These are phyloP conservation scores for Cnidoscolus chayamansa DNA, from an alignment of 441 rosid genomes.

Conservation along the genomic window DNA sequence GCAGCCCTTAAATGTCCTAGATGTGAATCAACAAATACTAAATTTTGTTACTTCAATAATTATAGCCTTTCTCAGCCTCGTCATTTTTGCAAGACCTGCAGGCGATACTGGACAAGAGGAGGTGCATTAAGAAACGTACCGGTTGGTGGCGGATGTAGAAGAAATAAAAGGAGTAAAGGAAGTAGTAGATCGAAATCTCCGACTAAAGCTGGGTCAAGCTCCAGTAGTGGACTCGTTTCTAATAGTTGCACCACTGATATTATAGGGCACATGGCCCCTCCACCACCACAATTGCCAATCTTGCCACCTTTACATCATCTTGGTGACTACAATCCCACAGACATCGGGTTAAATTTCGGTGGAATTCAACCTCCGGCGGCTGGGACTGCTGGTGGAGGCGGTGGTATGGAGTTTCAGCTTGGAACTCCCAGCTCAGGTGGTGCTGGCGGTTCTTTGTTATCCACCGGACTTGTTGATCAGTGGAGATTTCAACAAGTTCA, in stretches of 20 bases:
- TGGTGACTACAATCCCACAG: slow-evolving; percentile 41
- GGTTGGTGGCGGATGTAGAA: slow-evolving; percentile 83
- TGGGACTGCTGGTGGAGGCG: slow-evolving; percentile 19
- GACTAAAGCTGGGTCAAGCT: slow-evolving; percentile 33
- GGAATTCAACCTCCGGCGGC: slow-evolving; percentile 27
- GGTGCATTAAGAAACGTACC: slow-evolving; percentile 87
- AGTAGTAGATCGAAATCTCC: slow-evolving; percentile 50
- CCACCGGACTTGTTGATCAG: slow-evolving; percentile 47
- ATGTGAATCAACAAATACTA: slow-evolving; percentile 88
- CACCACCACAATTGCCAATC: slow-evolving; percentile 45
- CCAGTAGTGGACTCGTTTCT: slow-evolving; percentile 34
- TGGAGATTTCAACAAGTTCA: slow-evolving; percentile 58
- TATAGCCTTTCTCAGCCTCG: slow-evolving; percentile 93
- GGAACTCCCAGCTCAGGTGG: slow-evolving; percentile 27
- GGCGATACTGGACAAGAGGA: slow-evolving; percentile 93
- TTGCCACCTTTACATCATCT: slow-evolving; percentile 51
- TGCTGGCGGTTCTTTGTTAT: slow-evolving; percentile 32
- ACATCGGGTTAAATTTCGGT: slow-evolving; percentile 48
- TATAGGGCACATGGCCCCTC: slow-evolving; percentile 38
- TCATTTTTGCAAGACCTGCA: slow-evolving; percentile 89
- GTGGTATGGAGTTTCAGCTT: slow-evolving; percentile 31
- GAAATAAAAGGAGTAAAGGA: slow-evolving; percentile 74
- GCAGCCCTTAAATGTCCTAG: slow-evolving; percentile 80
- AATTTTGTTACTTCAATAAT: slow-evolving; percentile 95
- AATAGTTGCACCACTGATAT: slow-evolving; percentile 33